Evolutionary conservation across 2,329 filamentous ascomycete genomes (phyloP).

Genomic region (Alternaria conjuncta): DNA sequence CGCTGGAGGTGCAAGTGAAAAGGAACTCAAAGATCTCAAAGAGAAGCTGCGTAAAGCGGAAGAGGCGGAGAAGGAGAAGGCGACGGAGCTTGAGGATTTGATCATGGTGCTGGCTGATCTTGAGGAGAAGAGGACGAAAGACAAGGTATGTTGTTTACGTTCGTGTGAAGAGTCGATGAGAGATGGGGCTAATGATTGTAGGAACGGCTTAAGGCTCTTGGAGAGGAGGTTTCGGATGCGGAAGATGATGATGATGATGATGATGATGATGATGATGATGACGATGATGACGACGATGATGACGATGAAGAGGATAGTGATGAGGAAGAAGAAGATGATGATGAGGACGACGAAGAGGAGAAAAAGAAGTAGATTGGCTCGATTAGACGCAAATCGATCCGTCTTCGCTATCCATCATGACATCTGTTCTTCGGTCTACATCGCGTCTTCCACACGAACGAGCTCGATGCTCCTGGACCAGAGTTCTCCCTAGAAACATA

Average conservation of each 20-base stretch:
- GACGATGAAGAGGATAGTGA: slow-evolving; percentile 19
- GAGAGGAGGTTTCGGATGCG: slow-evolving; percentile 51
- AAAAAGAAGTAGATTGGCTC: not conserved
- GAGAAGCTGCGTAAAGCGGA: slow-evolving; percentile 52
- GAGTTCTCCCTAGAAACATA: no score
- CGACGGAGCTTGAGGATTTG: slow-evolving; percentile 56
- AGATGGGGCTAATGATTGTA: slow-evolving; percentile 20
- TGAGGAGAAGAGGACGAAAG: slow-evolving; percentile 52
- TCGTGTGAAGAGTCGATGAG: not conserved
- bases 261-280: no score
- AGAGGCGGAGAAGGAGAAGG: slow-evolving; percentile 49
- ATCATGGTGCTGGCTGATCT: slow-evolving; percentile 57
- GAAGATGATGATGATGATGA: slow-evolving; percentile 48
- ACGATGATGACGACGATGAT: slow-evolving; percentile 24
- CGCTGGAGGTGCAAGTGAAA: slow-evolving; percentile 3
- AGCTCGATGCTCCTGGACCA: no score
- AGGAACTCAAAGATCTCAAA: slow-evolving; percentile 53
- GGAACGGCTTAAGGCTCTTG: slow-evolving; percentile 56
- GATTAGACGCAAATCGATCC: not conserved
- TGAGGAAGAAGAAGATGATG: slow-evolving; percentile 3
- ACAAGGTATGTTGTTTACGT: slow-evolving; percentile 40
- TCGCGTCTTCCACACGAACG: no score
- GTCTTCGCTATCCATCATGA: not conserved
- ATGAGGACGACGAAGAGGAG: not conserved
- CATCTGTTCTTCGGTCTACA: no score